phyloP scores from a whole-genome alignment of 768 basidiomycete genomes.

The Phlegmacium glaucopus region DNA sequence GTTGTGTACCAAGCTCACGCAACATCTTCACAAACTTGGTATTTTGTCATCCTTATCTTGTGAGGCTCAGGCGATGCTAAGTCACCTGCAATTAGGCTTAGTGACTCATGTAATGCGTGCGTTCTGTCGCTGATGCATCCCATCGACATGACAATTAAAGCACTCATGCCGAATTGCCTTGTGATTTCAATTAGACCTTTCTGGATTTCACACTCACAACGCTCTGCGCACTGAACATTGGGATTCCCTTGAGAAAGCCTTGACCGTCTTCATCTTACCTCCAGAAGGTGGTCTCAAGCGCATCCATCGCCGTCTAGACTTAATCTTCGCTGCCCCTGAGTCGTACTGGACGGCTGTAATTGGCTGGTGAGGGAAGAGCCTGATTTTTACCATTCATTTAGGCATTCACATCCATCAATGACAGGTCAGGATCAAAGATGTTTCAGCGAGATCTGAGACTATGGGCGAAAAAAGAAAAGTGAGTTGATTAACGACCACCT shows the following conservation, averaged over 20 bases:
- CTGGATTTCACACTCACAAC: constrained; percentile 55
- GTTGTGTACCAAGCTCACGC: constrained; percentile 58
- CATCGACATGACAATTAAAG: too few relatives aligned
- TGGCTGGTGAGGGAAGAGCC: constrained; percentile 62
- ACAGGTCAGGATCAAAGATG: constrained; percentile 85
- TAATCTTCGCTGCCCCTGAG: constrained; percentile 75
- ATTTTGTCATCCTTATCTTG: constrained; percentile 12
- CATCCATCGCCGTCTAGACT: constrained; percentile 70
- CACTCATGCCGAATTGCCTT: too few relatives aligned
- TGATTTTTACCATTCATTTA: not conserved
- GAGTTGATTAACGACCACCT: constrained; percentile 5
- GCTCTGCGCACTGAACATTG: constrained; percentile 56
- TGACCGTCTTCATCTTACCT: constrained; percentile 77
- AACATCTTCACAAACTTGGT: constrained; percentile 56
- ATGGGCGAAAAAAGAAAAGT: constrained; percentile 69
- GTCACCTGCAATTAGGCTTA: constrained; percentile 36
- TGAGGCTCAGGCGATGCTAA: not conserved
- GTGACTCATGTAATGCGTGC: constrained; percentile 84
- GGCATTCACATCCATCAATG: not conserved
- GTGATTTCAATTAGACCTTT: constrained; percentile 42
- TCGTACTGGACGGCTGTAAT: constrained; percentile 87
- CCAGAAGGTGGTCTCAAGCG: constrained; percentile 25
- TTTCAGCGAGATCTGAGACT: constrained; percentile 82
- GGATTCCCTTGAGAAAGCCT: constrained; percentile 81
- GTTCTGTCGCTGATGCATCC: constrained; percentile 21